Evolutionary conservation across 768 basidiomycete species (phyloP).

Genomic region (Kwoniella botswanensis): DNA sequence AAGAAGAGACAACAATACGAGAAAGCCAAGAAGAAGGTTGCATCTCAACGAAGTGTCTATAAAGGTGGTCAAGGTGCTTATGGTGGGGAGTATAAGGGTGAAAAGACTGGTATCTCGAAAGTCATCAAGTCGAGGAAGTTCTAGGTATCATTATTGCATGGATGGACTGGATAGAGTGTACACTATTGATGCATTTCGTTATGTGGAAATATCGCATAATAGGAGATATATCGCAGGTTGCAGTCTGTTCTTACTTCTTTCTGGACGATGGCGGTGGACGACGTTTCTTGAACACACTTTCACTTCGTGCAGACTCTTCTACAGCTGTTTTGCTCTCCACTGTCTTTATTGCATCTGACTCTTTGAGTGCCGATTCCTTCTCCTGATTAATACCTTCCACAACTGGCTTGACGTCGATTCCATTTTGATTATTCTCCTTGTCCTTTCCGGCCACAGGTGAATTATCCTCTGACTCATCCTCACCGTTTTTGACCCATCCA

Average conservation of each 20-base stretch:
- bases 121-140: slow-evolving; percentile 84
- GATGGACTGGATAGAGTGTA: too few species aligned
- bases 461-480: slow-evolving; percentile 17
- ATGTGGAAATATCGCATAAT: too few species aligned
- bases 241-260: slow-evolving; percentile 24
- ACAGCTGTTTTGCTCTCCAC: slow-evolving; percentile 15
- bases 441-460: slow-evolving; percentile 11
- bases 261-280: slow-evolving; percentile 44
- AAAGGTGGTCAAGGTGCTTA: slow-evolving; percentile 76
- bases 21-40: slow-evolving; percentile 89
- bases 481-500: slow-evolving; percentile 27
- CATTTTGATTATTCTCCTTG: slow-evolving; percentile 3
- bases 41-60: slow-evolving; percentile 89
- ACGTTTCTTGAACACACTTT: slow-evolving; percentile 59
- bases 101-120: slow-evolving; percentile 88
- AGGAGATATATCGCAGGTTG: not conserved
- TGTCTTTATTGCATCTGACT: not conserved
- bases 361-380: not conserved
- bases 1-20: slow-evolving; percentile 93
- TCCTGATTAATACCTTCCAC: not conserved
- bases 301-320: slow-evolving; percentile 7
- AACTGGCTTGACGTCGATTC: slow-evolving; percentile 22
- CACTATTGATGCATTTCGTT: too few species aligned
- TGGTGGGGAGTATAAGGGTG: slow-evolving; percentile 82
- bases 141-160: slow-evolving; percentile 19